phyloP scores from a whole-genome alignment of 1,284 basidiomycete genomes.

The Microstroma glucosiphilum region DNA sequence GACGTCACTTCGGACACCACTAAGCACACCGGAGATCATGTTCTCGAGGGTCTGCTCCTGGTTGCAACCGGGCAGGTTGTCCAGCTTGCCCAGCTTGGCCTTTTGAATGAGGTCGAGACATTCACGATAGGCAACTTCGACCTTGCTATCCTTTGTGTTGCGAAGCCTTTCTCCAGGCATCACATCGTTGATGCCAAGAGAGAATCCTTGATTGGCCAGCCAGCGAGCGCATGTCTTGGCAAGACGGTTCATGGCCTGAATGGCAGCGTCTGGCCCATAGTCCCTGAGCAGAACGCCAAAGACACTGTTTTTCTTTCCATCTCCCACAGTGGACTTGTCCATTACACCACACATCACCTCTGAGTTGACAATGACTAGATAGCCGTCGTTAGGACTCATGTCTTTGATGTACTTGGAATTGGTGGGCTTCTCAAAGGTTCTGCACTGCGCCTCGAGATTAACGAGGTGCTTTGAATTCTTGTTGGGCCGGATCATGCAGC shows the following conservation, averaged over 20 bases:
- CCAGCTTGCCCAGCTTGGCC: slow-evolving; percentile 85
- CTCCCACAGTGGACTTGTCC: slow-evolving; percentile 96
- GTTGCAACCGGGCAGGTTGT: slow-evolving; percentile 93
- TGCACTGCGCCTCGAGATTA: slow-evolving; percentile 94
- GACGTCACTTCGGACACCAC: slow-evolving; percentile 88
- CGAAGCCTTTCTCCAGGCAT: slow-evolving; percentile 83
- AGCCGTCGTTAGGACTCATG: slow-evolving; percentile 94
- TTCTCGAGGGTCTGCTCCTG: slow-evolving; percentile 96
- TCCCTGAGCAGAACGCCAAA: slow-evolving; percentile 97
- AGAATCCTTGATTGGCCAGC: slow-evolving; percentile 95
- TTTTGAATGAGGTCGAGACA: slow-evolving; percentile 80
- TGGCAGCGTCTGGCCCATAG: slow-evolving; percentile 90
- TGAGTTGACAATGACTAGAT: slow-evolving; percentile 93
- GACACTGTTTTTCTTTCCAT: slow-evolving; percentile 98
- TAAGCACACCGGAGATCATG: slow-evolving; percentile 84
- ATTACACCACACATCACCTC: slow-evolving; percentile 99
- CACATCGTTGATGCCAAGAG: slow-evolving; percentile 96
- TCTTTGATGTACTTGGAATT: slow-evolving; percentile 59
- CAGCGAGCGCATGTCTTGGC: slow-evolving; percentile 94
- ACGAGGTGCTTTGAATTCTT: slow-evolving; percentile 66
- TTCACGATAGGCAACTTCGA: slow-evolving; percentile 80
- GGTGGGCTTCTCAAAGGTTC: slow-evolving; percentile 80
- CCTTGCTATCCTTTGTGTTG: slow-evolving; percentile 74
- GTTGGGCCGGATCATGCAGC: slow-evolving; percentile 92
- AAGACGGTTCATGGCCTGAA: slow-evolving; percentile 88